Conservation (phyloP, 139 green algal species). For the Prasinococcaceae sp. region DNA sequence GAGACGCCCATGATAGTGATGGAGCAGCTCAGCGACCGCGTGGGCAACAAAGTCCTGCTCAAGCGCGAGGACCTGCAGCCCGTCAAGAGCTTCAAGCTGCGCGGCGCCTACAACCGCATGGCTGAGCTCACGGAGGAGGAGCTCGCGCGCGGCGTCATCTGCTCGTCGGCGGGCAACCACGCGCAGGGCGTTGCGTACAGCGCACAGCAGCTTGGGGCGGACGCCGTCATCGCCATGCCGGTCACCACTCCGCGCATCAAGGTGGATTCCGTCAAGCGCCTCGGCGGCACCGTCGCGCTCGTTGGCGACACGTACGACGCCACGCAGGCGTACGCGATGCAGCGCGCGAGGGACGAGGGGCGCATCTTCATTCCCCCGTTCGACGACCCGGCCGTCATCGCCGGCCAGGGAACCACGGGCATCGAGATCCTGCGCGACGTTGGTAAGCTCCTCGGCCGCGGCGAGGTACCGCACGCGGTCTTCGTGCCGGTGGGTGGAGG, state of each 20-base stretch:
- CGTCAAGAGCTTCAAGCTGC: constrained; percentile 75
- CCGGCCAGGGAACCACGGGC: constrained; percentile 85
- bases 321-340: constrained; percentile 56
- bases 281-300: constrained; percentile 80
- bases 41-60: constrained; percentile 59
- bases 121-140: constrained; percentile 51
- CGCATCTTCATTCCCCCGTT: constrained; percentile 76
- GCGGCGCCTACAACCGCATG: constrained; percentile 87
- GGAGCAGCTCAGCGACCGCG: constrained; percentile 47
- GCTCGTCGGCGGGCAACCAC: constrained; percentile 84
- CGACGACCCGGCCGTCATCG: constrained; percentile 88
- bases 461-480: constrained; percentile 56
- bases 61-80: constrained; percentile 94
- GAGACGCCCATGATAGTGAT: constrained; percentile 71
- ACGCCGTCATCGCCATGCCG: constrained; percentile 80
- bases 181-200: constrained; percentile 75
- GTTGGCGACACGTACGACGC: constrained; percentile 87
- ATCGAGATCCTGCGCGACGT: constrained; percentile 74
- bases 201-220: constrained; percentile 38
- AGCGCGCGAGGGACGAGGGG: constrained; percentile 37
- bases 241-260: constrained; percentile 72
- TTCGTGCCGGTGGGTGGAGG: constrained; percentile 84
- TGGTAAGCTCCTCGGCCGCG: constrained; percentile 8
- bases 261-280: constrained; percentile 21
- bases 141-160: constrained; percentile 70